These are phyloP conservation scores for Podaxis carcinomalis DNA, from an alignment of 768 basidiomycete species.

Conservation along the genomic window DNA sequence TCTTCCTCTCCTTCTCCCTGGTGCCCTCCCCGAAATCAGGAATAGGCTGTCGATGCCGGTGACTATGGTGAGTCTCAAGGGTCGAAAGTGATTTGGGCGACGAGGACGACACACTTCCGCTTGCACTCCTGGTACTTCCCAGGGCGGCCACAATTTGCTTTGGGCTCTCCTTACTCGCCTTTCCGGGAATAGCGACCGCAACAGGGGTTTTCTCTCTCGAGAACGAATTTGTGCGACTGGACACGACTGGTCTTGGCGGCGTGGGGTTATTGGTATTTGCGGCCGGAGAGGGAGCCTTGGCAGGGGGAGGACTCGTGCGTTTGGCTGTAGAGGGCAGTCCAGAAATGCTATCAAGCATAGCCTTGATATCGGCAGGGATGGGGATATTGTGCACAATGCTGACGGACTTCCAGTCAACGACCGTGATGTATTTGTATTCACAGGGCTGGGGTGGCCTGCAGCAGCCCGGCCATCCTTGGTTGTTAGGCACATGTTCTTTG, in stretches of 20 bases:
- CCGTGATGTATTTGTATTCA: constrained; percentile 61
- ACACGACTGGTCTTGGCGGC: not conserved
- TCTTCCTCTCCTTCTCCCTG: constrained; percentile 1
- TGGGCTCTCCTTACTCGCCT: constrained; percentile 3
- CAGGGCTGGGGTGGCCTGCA: constrained; percentile 65
- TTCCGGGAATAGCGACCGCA: constrained; percentile 3
- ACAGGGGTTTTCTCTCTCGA: not conserved
- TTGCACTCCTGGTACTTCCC: not conserved
- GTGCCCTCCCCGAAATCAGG: constrained; percentile 4
- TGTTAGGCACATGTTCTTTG: constrained; percentile 52
- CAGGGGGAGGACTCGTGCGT: constrained; percentile 23
- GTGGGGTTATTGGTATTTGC: not conserved
- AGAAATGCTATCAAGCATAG: constrained; percentile 54
- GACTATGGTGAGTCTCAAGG: not conserved
- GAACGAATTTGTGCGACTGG: constrained; percentile 2
- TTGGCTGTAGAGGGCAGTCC: constrained; percentile 24
- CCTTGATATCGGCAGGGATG: constrained; percentile 69
- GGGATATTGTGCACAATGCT: constrained; percentile 69
- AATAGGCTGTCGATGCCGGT: constrained; percentile 9
- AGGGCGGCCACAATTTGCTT: constrained; percentile 7
- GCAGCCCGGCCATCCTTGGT: constrained; percentile 86
- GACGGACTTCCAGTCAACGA: constrained; percentile 80
- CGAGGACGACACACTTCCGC: not conserved
- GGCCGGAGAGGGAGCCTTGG: constrained; percentile 12
- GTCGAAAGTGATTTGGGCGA: constrained; percentile 4